Evolutionary conservation across 805 yeast species (phyloP), one percentile per base, ranked within the genome.

Genomic region (Kuraishia piskuri): DNA sequence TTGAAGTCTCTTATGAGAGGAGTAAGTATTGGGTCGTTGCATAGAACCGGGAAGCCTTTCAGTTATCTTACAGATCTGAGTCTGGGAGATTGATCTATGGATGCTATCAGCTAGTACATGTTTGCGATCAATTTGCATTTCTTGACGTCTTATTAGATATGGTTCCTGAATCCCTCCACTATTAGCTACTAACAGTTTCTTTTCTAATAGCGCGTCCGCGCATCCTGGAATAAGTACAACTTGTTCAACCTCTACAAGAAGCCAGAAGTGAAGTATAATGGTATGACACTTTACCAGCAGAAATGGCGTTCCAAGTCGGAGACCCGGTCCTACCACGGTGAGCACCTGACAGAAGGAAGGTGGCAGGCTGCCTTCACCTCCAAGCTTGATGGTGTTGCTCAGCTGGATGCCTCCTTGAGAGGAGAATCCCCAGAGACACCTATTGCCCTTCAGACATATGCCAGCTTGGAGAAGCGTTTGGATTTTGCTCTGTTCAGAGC

Each of bases 251-350:
- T 90, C 62, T 83, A 86, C 76, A 86, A 90, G 75, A 88, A 86
- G 68, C 76, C 82, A 49, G 76, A 75, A 56, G 70, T 78, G 37
- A 72, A 68, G 53, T 79, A 79, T 64, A 73, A 75, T 57, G 76
- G 82, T 3, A 79, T 80, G 69, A 82, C 96, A n/a, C 74, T 89
- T 55, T 94, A 77, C 71, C 96, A 89, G 70, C 96, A 92, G 69
- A 90, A 90, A 70, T 94, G 96, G 92, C 71, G 77, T 6, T 85
- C 97, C 51, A 92, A 94, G 68, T 86, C 83, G 65, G 97, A 91
- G 65, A 85, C 97, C 7, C 82, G 99, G 71, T 86, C 92, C 1
- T 92, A 92, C 68, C 99, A 92, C 67, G 99, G 99, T 61, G 98
- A 94, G 64, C 89, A 86, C 66, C 68, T 92, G 53, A 87, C 92